Percentiles rank a stretch among this genome's conserved stretches.
Conservation (phyloP, 345 rosid genomes). For the Lepidium didymum region DNA sequence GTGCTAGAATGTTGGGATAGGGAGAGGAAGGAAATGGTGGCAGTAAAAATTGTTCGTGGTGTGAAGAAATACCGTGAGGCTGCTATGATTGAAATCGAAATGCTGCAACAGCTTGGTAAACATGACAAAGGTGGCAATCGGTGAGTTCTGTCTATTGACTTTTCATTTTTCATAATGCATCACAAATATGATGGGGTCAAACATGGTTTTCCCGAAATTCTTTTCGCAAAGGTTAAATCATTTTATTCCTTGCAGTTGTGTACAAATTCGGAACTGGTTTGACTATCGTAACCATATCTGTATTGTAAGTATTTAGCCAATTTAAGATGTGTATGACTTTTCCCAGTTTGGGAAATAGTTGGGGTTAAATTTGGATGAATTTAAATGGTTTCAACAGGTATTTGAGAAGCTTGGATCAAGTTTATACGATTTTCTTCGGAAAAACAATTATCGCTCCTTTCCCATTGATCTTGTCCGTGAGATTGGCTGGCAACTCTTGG, state of each 20-base stretch:
- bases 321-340: slow-evolving; percentile 47
- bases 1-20: slow-evolving; percentile 92
- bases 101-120: slow-evolving; percentile 78
- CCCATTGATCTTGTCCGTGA: slow-evolving; percentile 97
- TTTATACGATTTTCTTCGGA: slow-evolving; percentile 96
- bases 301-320: slow-evolving; percentile 82
- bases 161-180: slow-evolving; percentile 5
- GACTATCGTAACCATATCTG: slow-evolving; percentile 99
- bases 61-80: slow-evolving; percentile 87
- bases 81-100: slow-evolving; percentile 85
- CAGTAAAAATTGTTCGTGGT: slow-evolving; percentile 83
- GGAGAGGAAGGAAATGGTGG: slow-evolving; percentile 85
- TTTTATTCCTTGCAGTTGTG: slow-evolving; percentile 98
- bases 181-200: slow-evolving; percentile 2
- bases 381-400: slow-evolving; percentile 82
- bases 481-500: slow-evolving; percentile 99
- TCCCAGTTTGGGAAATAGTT: slow-evolving; percentile 45
- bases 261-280: slow-evolving; percentile 98
- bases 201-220: background rate
- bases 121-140: slow-evolving; percentile 77
- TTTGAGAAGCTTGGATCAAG: slow-evolving; percentile 99
- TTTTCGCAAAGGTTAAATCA: slow-evolving; percentile 52
- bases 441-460: slow-evolving; percentile 96
- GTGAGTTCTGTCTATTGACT: slow-evolving; percentile 40
- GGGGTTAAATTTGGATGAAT: slow-evolving; percentile 81